Conservation (phyloP, 1,284 basidiomycete genomes). For the Apiotrichum gracile region DNA sequence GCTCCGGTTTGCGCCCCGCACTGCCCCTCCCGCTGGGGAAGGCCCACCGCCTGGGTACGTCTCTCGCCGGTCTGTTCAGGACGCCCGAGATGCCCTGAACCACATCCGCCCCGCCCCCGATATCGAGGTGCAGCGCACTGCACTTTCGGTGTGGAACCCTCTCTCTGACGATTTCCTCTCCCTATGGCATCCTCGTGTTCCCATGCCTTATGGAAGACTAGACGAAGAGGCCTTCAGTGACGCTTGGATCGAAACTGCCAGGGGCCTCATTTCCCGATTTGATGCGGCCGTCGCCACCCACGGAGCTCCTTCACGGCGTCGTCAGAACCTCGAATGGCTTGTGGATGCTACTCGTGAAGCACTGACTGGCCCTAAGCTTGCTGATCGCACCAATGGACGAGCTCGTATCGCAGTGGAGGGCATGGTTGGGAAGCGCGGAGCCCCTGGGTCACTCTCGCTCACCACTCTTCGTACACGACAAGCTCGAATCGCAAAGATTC, state of each 20-base stretch:
- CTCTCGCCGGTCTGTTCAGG: neutral
- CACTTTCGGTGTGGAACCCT: conserved; percentile 4
- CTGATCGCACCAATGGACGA: neutral
- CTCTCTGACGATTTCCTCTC: conserved; percentile 1
- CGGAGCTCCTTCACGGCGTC: neutral
- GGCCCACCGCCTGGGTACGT: neutral
- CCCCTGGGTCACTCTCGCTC: neutral
- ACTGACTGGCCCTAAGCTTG: neutral
- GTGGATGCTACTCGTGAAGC: neutral
- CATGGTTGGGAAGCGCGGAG: conserved; percentile 6
- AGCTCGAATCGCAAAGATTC: neutral
- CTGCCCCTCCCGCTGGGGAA: neutral
- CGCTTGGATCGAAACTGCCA: neutral
- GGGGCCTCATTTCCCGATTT: neutral
- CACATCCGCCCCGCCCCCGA: neutral
- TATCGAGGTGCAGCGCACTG: neutral
- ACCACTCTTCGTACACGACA: neutral
- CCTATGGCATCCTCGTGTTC: conserved; percentile 1
- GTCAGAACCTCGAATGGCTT: conserved; percentile 1
- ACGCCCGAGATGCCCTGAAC: neutral
- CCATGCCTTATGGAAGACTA: neutral
- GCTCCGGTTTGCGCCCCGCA: conserved; percentile 5
- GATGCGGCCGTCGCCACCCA: neutral
- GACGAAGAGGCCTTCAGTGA: neutral
- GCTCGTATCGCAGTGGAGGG: neutral